These are phyloP conservation scores for Aspergillus sp. DNA, from an alignment of 2,329 filamentous ascomycete genomes.

Conservation along the genomic window DNA sequence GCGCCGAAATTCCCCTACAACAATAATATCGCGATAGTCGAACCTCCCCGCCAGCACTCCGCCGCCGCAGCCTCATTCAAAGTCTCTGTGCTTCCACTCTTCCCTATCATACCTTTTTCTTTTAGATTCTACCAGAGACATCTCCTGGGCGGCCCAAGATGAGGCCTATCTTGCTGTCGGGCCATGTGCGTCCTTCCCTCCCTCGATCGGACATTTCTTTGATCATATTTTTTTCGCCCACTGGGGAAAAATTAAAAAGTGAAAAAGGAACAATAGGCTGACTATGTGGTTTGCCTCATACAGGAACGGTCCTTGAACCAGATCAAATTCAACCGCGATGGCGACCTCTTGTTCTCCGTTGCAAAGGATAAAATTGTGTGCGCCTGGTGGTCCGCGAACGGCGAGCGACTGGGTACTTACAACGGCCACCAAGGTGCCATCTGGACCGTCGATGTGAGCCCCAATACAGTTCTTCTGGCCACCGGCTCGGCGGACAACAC, in stretches of 20 bases:
- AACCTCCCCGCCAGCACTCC: slow-evolving; percentile 16
- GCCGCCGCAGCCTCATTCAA: slow-evolving; percentile 13
- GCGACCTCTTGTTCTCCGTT: slow-evolving; percentile 92
- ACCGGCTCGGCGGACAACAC: slow-evolving; percentile 97
- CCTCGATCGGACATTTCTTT: slow-evolving; percentile 9
- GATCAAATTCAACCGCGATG: slow-evolving; percentile 91
- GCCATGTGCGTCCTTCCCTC: slow-evolving; percentile 57
- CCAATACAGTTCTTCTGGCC: slow-evolving; percentile 81
- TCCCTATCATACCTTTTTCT: slow-evolving; percentile 8
- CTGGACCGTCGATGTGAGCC: slow-evolving; percentile 97
- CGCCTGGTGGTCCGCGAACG: slow-evolving; percentile 95
- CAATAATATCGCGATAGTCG: too few species aligned
- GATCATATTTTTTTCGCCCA: slow-evolving; percentile 3
- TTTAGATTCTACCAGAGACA: slow-evolving; percentile 10
- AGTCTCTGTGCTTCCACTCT: slow-evolving; percentile 6
- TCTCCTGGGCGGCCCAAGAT: slow-evolving; percentile 50
- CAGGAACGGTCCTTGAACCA: slow-evolving; percentile 89
- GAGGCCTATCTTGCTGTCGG: slow-evolving; percentile 92
- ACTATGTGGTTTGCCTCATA: slow-evolving; percentile 5
- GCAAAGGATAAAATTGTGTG: slow-evolving; percentile 95
- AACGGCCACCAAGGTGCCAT: slow-evolving; percentile 94
- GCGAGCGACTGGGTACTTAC: slow-evolving; percentile 94
- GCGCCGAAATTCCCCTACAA: slow-evolving; percentile 35
- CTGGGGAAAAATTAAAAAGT: slow-evolving; percentile 6
- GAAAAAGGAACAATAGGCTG: slow-evolving; percentile 4